Percentiles rank a stretch among this genome's conserved stretches.
Conservation (phyloP, 352 stramenopile species). For the Discostella stelligera region DNA sequence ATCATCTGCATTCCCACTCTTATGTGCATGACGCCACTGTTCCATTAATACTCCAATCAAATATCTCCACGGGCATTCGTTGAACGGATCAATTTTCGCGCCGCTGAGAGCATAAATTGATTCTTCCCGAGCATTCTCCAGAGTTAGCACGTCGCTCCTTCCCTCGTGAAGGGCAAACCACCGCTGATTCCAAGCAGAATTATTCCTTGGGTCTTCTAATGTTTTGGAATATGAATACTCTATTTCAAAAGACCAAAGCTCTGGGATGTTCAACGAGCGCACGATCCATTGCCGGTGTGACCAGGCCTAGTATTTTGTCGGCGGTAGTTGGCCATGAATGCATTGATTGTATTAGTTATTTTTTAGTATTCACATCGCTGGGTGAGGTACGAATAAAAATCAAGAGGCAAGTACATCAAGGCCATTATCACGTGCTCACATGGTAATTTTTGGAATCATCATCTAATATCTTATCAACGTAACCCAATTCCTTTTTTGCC, state of each 20-base stretch:
- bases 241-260: conserved; percentile 91
- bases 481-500: conserved; percentile 88
- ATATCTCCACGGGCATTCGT: conserved; percentile 80
- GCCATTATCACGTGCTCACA: conserved; percentile 50
- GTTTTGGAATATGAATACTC: conserved; percentile 86
- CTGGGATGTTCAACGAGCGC: conserved; percentile 82
- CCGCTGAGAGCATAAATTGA: conserved; percentile 63
- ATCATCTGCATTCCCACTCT: conserved; percentile 20
- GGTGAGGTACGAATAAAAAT: too few relatives aligned
- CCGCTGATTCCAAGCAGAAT: conserved; percentile 91
- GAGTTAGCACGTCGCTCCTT: conserved; percentile 19
- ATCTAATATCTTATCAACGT: conserved; percentile 89
- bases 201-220: conserved; percentile 92
- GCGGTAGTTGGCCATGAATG: not conserved
- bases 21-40: conserved; percentile 46
- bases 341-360: too few relatives aligned
- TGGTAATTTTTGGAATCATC: conserved; percentile 99
- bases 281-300: conserved; percentile 92
- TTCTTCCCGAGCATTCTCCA: conserved; percentile 55
- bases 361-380: too few relatives aligned
- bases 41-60: conserved; percentile 73
- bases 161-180: conserved; percentile 74
- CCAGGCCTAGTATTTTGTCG: conserved; percentile 82
- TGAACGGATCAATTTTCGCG: conserved; percentile 73
- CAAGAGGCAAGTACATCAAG: conserved; percentile 1